Conservation (phyloP, 306 rosid genomes). For the Pyrus pyrifolia region DNA sequence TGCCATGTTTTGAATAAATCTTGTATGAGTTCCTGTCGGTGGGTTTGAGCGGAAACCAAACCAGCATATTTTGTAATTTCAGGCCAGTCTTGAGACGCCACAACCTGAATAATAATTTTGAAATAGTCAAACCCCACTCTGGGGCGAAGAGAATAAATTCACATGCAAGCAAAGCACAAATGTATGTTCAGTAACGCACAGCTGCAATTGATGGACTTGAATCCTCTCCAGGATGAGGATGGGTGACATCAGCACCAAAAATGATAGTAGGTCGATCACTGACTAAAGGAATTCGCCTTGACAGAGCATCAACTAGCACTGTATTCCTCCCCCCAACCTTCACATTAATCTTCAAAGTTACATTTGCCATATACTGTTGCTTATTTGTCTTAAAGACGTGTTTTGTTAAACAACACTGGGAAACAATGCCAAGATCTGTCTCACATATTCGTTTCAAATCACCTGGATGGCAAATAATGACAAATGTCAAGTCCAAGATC, state of each 20-base stretch:
- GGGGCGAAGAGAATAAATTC: background rate
- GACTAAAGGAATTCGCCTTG: slow-evolving; percentile 65
- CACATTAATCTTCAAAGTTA: slow-evolving; percentile 60
- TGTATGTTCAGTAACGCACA: slow-evolving; percentile 26
- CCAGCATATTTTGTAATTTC: slow-evolving; percentile 80
- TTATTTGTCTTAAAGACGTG: slow-evolving; percentile 52
- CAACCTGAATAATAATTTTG: slow-evolving; percentile 41
- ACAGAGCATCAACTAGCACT: slow-evolving; percentile 67
- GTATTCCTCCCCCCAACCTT: slow-evolving; percentile 82
- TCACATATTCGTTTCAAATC: slow-evolving; percentile 68
- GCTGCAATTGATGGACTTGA: slow-evolving; percentile 74
- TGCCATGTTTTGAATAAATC: slow-evolving; percentile 72
- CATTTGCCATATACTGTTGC: slow-evolving; percentile 65
- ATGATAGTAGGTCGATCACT: slow-evolving; percentile 76
- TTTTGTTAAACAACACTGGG: slow-evolving; percentile 68
- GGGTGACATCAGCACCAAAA: slow-evolving; percentile 82
- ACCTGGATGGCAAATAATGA: slow-evolving; percentile 23
- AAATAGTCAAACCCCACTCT: background rate
- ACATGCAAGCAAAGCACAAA: background rate
- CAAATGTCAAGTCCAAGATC: background rate
- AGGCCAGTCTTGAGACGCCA: slow-evolving; percentile 91
- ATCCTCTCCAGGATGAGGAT: slow-evolving; percentile 66
- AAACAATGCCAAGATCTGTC: slow-evolving; percentile 59
- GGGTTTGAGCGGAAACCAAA: slow-evolving; percentile 70
- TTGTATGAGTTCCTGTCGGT: slow-evolving; percentile 71